Evolutionary conservation across 1,284 basidiomycete species (phyloP).

Genomic region (Cutaneotrichosporon spelunceum): DNA sequence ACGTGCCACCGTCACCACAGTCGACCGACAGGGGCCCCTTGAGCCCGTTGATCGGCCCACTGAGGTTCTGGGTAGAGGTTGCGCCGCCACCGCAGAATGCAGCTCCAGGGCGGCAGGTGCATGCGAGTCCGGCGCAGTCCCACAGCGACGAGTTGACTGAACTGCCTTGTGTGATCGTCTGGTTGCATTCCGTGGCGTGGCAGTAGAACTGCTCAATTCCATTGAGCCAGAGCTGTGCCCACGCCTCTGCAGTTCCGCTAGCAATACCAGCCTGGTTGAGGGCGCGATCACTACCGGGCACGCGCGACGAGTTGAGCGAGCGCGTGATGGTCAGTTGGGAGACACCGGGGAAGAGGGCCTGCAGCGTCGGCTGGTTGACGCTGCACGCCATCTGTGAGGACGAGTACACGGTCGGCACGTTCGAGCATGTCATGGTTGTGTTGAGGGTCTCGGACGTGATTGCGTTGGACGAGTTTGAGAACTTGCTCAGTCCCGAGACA

Average conservation of each 20-base stretch:
- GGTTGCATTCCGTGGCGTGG: conserved; percentile 64
- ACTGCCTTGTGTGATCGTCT: conserved; percentile 52
- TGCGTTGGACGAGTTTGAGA: conserved; percentile 8
- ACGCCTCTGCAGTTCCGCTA: conserved; percentile 59
- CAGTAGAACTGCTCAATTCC: conserved; percentile 79
- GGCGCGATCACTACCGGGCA: conserved; percentile 54
- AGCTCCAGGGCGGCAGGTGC: conserved; percentile 66
- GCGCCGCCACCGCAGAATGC: conserved; percentile 66
- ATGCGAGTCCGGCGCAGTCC: conserved; percentile 67
- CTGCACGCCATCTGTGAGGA: conserved; percentile 40
- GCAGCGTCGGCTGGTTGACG: conserved; percentile 70
- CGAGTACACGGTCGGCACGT: conserved; percentile 33
- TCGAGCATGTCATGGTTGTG: conserved; percentile 32
- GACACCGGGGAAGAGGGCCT: conserved; percentile 64
- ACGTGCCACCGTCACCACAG: conserved; percentile 62
- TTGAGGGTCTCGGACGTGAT: conserved; percentile 23
- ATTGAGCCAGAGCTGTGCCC: conserved; percentile 76
- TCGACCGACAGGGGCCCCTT: conserved; percentile 56
- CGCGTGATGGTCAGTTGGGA: conserved; percentile 73
- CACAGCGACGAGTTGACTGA: conserved; percentile 55
- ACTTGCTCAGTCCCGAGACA: conserved; percentile 16
- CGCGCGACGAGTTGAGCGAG: conserved; percentile 64
- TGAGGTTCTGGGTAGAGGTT: conserved; percentile 49
- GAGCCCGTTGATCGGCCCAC: conserved; percentile 56
- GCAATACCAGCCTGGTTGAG: conserved; percentile 41